Percentiles rank a stretch among this genome's conserved stretches.
These are phyloP conservation scores for Rhypophila decipiens DNA, from an alignment of 495 filamentous ascomycete genomes.

Conservation along the genomic window DNA sequence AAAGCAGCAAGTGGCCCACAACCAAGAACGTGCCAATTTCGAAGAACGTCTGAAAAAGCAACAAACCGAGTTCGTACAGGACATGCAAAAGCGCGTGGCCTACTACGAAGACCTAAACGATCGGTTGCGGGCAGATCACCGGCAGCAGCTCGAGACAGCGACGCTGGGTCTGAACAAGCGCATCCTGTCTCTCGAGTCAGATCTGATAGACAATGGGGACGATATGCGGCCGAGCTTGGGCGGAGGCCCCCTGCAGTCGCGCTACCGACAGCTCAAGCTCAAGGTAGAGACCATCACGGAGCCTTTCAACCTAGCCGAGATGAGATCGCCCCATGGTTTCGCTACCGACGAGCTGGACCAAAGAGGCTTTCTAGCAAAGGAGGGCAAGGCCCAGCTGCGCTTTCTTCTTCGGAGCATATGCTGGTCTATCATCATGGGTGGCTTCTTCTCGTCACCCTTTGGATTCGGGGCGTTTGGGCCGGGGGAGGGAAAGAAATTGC, in stretches of 20 bases:
- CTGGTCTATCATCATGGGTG: constrained; percentile 21
- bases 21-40: no score
- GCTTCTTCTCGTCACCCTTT: constrained; percentile 26
- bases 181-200: not conserved
- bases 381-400: constrained; percentile 5
- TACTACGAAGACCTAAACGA: no score
- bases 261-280: constrained; percentile 15
- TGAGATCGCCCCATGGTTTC: not conserved
- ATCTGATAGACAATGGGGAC: not conserved
- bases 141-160: no score
- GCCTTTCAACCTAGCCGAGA: constrained; percentile 10
- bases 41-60: no score
- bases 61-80: no score
- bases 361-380: constrained; percentile 10
- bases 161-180: not conserved
- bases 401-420: constrained; percentile 18
- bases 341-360: constrained; percentile 8
- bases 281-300: constrained; percentile 14
- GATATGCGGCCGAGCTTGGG: not conserved
- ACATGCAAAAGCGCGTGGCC: no score
- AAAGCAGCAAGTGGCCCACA: no score
- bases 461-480: constrained; percentile 24
- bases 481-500: not conserved
- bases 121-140: no score
- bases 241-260: not conserved